Evolutionary conservation across 2,329 filamentous ascomycete genomes (phyloP), one percentile per base, ranked within the genome.

Genomic region (Apiospora hydei): DNA sequence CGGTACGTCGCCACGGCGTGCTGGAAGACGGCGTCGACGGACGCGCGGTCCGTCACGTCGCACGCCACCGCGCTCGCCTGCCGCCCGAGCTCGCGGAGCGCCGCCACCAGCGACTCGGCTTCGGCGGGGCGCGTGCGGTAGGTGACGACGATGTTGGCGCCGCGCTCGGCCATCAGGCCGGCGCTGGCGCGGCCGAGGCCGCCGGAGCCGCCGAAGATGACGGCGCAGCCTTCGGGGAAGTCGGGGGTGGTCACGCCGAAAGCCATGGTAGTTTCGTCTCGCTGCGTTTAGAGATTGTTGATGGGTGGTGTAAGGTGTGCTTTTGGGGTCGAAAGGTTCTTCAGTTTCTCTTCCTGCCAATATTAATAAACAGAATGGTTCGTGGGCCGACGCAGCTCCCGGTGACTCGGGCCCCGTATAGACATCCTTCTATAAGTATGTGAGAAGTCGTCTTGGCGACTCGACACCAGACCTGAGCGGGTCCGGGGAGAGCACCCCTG

Each of bases 111-210:
- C 34, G 70, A 49, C 64, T 71, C 47, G 70, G 70, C 70, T 18
- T 71, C 66, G 47, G 70, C 70, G 30, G 47, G 13, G n/a, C 64
- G 66, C 64, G 70, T 61, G 47, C 21, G n/a, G 66, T 71, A 71
- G n/a, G 70, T 69, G 16, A 71, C 70, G 38, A 71, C 70, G 24
- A 69, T 26, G 70, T 71, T 43, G 38, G 64, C 46, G 11, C 70
- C 70, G 66, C 70, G 70, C 66, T 71, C 70, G 41, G 70, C 70
- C 44, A 71, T 69, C 47, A 71, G 66, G 24, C 70, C 70, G 34
- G 70, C 70, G 66, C 70, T 71, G 26, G 70, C 70, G 47, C 70
- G 70, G 21, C 70, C 70, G 66, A 71, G 70, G 49, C 70, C 70
- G 38, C 70, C 70, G 3, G 70, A 57, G 70, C 70, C 70, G 38